Base-by-base conservation (phyloP, 2,329 filamentous ascomycete species). In the Pseudogymnoascus sp. region DNA sequence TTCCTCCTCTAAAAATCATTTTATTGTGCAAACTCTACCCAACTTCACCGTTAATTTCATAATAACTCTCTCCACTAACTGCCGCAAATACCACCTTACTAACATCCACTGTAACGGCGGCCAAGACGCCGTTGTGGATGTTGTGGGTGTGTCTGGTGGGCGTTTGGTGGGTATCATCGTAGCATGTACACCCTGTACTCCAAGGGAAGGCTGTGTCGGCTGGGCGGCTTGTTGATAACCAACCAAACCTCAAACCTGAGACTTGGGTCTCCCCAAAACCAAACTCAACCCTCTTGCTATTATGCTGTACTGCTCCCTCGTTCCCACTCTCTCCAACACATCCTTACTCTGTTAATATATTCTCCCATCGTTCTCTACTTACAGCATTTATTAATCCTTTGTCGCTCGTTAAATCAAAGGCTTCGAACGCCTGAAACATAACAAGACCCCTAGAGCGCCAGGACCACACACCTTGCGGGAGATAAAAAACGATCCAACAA, bases 201-300 rank as follows among this genome's bases (percentile, higher is more conserved):
- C 51, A n/a, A 14, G 48, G 28, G 28, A 51, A 57, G 51, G 51
- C 51, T 57, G 51, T 57, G 51, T 21, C 16, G 51, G 51, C 51
- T 57, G 28, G 51, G 51, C 51, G 51, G n/a, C 14, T 13, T 34
- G 28, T 34, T 57, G 51, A 34, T 34, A 57, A 57, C 51, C 51
- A 57, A 57, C 51, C 51, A 57, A 57, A 57, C 51, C 28, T 57
- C 51, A 57, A 34, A 57, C 51, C 51, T 57, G 51, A 57, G 51
- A 57, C 51, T 57, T 36, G n/a, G 51, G 51, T 21, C 51, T 57
- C 25, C 51, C 51, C 51, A 57, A 57, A 57, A 7, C 51, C n/a
- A 57, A 36, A 57, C 16, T 57, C 28, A 57, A 57, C 51, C 51
- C 51, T 57, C 51, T 36, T 21, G 11, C 51, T 57, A 21, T 57